Base-by-base conservation (phyloP, 441 rosid genomes). In the Flueggea neowawraea region DNA sequence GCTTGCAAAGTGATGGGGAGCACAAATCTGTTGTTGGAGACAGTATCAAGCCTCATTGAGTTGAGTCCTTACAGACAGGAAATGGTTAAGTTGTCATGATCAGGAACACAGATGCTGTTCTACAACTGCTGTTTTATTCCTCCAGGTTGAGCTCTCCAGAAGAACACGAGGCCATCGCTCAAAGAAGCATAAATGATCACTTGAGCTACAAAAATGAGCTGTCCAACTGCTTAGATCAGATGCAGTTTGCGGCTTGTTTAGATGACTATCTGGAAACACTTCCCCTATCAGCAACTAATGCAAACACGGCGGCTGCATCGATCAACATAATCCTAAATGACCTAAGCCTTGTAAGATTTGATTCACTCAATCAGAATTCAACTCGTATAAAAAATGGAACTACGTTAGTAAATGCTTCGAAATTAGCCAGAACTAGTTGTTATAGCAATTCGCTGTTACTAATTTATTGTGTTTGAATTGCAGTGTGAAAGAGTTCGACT, bases 51-150 rank as follows among this genome's bases (percentile, higher is more conserved):
- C 61, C 80, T 93, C 64, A 48, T 88, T 33, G 80, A 80, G 65
- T 72, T 80, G 33, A 86, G 96, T 74, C 98, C 97, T 73, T 93
- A 86, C 52, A 70, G 83, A 57, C 85, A 7, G 85, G 77, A 58
- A 65, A 73, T 52, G 74, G 68, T 16, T 75, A 75, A 61, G 69
- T 77, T 78, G 70, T 88, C 16, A 67, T 75, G 0, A 58, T 82
- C 68, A 76, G 58, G 71, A 93, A 90, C 78, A 75, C 95, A 3
- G 96, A 85, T 63, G 91, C 91, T 31, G 66, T 88, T 70, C 81
- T 90, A 61, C 96, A 93, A 64, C 58, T 90, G 5, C 66, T 93
- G 75, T 85, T 82, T 66, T 84, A 84, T 69, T 67, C 92, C 56
- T 75, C 66, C 58, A 96, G 88, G 80, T 61, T 75, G 17, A 73